Evolutionary conservation across 2,329 filamentous ascomycete genomes (phyloP).

Genomic region (Pseudogymnoascus sp.): DNA sequence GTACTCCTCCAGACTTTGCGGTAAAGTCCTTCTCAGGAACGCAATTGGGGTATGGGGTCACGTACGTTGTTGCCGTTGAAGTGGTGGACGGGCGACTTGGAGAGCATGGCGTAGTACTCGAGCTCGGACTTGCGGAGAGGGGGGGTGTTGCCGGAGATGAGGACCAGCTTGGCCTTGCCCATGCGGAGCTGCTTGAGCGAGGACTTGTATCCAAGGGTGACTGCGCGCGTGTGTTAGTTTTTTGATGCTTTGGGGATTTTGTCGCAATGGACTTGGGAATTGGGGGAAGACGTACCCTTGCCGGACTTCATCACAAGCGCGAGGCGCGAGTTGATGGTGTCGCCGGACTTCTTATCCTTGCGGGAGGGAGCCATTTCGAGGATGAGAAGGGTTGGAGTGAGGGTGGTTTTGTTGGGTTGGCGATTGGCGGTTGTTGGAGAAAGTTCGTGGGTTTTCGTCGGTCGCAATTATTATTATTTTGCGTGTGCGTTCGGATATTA

Average conservation of each 20-base stretch:
- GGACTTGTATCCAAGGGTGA: constrained; percentile 85
- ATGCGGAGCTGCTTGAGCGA: constrained; percentile 84
- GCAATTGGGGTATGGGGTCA: constrained; percentile 28
- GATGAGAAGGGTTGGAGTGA: constrained; percentile 18
- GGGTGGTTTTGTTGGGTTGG: constrained; percentile 34
- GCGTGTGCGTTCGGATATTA: constrained; percentile 1
- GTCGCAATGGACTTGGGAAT: constrained; percentile 2
- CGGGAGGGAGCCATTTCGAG: constrained; percentile 57
- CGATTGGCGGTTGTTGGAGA: constrained; percentile 4
- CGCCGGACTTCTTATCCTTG: constrained; percentile 80
- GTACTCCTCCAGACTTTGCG: constrained; percentile 35
- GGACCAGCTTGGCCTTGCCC: constrained; percentile 98
- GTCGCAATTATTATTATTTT: constrained; percentile 5
- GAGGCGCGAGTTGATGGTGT: constrained; percentile 60
- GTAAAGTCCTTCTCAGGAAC: constrained; percentile 8
- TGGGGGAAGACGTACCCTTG: constrained; percentile 39
- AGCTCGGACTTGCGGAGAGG: constrained; percentile 97
- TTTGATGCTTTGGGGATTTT: background rate
- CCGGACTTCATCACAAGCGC: constrained; percentile 58
- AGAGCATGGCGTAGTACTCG: constrained; percentile 89
- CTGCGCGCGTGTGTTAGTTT: constrained; percentile 33
- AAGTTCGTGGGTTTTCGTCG: constrained; percentile 40
- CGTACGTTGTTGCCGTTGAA: constrained; percentile 98
- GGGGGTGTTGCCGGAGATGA: constrained; percentile 92
- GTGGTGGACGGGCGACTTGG: constrained; percentile 94